Conservation (phyloP, 257 asterid species). For the Sherardia arvensis region DNA sequence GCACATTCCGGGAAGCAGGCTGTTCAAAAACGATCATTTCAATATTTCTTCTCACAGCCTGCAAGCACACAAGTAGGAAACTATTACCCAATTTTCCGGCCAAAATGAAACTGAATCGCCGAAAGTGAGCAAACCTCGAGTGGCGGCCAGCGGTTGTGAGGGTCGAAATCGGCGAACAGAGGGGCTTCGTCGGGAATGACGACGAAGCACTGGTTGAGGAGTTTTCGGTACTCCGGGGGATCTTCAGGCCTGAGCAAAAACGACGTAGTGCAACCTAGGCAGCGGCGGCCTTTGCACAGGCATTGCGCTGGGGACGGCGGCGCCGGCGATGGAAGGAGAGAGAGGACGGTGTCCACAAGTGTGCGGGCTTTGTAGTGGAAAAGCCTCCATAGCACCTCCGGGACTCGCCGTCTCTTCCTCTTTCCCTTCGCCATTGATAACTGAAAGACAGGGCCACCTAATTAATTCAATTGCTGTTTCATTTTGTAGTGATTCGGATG, state of each 20-base stretch:
- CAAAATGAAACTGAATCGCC: conserved; percentile 1
- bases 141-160: conserved; percentile 49
- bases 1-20: conserved; percentile 39
- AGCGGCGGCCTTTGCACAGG: conserved; percentile 40
- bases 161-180: conserved; percentile 31
- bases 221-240: conserved; percentile 51
- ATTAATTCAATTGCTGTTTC: neutral
- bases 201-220: conserved; percentile 44
- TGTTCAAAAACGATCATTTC: conserved; percentile 38
- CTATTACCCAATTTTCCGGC: conserved; percentile 6
- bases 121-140: conserved; percentile 31
- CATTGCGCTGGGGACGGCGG: conserved; percentile 24
- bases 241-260: conserved; percentile 44
- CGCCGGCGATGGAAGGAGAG: conserved; percentile 33
- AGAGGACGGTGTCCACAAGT: conserved; percentile 51
- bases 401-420: conserved; percentile 31
- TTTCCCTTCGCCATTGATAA: conserved; percentile 36
- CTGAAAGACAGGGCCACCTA: neutral
- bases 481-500: neutral
- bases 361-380: conserved; percentile 61
- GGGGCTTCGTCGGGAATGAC: conserved; percentile 59
- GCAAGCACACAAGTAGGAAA: conserved; percentile 16
- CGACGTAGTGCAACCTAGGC: conserved; percentile 58
- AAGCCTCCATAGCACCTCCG: conserved; percentile 57
- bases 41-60: conserved; percentile 63